Percentiles rank a stretch among this genome's conserved stretches.
Evolutionary conservation across 73 alveolate genomes (phyloP).

Genomic region (Tetrahymena thermophila): DNA sequence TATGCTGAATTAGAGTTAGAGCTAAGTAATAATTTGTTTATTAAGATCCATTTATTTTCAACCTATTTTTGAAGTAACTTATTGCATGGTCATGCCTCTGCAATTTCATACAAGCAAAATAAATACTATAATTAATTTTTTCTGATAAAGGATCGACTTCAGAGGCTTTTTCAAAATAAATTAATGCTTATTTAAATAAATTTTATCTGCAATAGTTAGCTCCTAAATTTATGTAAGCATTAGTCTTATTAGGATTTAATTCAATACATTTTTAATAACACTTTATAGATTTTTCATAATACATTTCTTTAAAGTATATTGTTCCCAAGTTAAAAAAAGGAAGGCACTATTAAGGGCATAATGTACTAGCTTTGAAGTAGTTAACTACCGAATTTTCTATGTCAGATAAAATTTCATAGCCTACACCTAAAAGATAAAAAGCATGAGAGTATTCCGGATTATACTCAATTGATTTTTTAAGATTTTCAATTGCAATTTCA

Average conservation of each 20-base stretch:
- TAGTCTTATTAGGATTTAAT: neutral
- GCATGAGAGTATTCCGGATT: neutral
- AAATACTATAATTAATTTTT: no score
- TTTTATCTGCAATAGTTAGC: neutral
- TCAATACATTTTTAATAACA: neutral
- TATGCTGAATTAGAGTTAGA: neutral
- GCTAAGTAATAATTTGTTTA: neutral
- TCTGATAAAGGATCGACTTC: neutral
- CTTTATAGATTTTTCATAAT: neutral
- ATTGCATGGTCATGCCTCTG: neutral
- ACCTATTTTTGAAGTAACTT: neutral
- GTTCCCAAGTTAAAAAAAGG: neutral
- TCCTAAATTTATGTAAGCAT: neutral
- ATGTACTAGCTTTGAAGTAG: neutral
- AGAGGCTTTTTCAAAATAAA: neutral
- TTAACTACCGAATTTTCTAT: neutral
- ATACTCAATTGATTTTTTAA: neutral
- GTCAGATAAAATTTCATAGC: neutral
- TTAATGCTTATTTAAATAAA: neutral
- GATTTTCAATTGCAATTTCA: neutral
- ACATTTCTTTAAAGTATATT: no score
- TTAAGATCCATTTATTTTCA: neutral
- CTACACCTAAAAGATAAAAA: neutral
- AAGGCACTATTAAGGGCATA: neutral
- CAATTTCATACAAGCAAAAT: neutral